Evolutionary conservation across 2,329 filamentous ascomycete genomes (phyloP), one percentile per base, ranked within the genome.

Genomic region (Fusarium sp.): DNA sequence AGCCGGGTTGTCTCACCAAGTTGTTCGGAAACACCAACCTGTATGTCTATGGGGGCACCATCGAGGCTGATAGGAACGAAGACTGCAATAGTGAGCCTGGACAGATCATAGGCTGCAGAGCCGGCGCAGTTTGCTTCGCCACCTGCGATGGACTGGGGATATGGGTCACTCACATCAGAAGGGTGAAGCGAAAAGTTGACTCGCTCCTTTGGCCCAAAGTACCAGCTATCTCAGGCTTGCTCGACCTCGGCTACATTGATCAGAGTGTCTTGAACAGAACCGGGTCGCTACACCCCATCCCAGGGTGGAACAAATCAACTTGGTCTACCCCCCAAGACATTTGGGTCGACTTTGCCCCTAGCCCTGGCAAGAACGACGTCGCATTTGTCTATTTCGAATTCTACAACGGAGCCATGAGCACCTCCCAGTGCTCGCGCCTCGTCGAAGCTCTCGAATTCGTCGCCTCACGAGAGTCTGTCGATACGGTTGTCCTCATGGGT

Each of bases 391-490:
- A 67, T 17, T 67, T 67, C 6, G 50, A 64, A 7, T 67, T 67
- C 32, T 67, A 67, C 28, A 67, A 67, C 14, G 65, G 65, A 5
- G 59, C 65, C 19, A 67, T 67, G 65, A 64, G 59, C 40, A 67
- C 65, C 0, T 23, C 42, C 6, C 58, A 67, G 46, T 67, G 65
- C 36, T 67, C 59, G 12, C 58, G 59, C 17, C 59, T 67, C 6
- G 44, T 67, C 11, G 54, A 67, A 32, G 59, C 63, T 3, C 54
- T 67, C 5, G 46, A 67, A 7, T 54, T 17, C 7, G 59, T 64
- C 17, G 55, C n/a, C 14, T 44, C 30, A 2, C 21, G 39, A 3
- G 30, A 36, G 24, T 12, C 46, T 15, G 24, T 64, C 4, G 17
- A 63, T 21, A 54, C 59, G 9, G 47, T 67, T 8, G 63, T 64